Evolutionary conservation across 2,329 filamentous ascomycete species (phyloP).

Genomic region (Whalleya microplaca): DNA sequence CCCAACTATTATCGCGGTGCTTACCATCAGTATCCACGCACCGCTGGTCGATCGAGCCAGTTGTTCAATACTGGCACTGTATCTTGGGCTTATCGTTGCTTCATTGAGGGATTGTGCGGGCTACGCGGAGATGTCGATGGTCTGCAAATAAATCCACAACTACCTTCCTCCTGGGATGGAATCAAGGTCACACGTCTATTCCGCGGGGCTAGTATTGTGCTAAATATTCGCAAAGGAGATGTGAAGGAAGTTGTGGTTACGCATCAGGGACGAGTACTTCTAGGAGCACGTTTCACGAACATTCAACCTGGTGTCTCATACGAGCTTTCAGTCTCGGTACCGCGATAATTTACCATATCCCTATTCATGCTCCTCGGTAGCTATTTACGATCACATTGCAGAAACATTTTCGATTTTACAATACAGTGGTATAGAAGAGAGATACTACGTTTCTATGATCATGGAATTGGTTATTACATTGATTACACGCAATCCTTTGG

Average conservation of each 20-base stretch:
- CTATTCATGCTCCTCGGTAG: neutral
- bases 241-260: constrained; percentile 46
- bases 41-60: constrained; percentile 59
- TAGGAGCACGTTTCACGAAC: constrained; percentile 44
- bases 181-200: constrained; percentile 53
- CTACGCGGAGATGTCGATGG: constrained; percentile 53
- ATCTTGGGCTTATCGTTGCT: constrained; percentile 58
- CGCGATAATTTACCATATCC: constrained; percentile 11
- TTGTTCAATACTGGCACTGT: constrained; percentile 63
- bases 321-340: constrained; percentile 43
- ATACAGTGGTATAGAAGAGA: neutral
- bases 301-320: constrained; percentile 50
- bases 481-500: too few species aligned
- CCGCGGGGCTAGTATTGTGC: constrained; percentile 53
- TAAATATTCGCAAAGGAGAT: constrained; percentile 46
- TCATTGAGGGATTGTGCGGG: constrained; percentile 60
- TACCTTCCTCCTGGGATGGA: constrained; percentile 53
- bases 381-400: neutral
- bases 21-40: constrained; percentile 51
- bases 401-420: neutral
- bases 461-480: neutral
- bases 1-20: constrained; percentile 63
- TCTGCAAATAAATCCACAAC: constrained; percentile 51
- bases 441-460: neutral
- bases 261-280: constrained; percentile 43